phyloP scores from a whole-genome alignment of 805 yeast species.

The Tetrapisispora taiwanensis region DNA sequence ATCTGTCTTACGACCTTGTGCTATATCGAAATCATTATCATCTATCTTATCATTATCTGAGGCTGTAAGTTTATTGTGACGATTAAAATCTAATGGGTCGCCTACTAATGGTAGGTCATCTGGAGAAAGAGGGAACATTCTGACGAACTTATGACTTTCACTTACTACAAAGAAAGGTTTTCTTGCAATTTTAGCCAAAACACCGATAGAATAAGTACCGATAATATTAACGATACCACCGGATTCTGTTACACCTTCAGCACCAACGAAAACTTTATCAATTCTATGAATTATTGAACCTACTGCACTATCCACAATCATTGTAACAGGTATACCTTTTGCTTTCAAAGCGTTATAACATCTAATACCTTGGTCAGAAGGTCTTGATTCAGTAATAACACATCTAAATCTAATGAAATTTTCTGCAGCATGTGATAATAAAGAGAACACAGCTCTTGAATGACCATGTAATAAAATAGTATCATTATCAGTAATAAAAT shows the following conservation, averaged over 20 bases:
- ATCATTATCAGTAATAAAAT: conserved; percentile 90
- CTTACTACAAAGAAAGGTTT: conserved; percentile 92
- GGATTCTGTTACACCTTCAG: conserved; percentile 97
- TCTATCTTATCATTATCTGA: not conserved
- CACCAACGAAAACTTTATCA: conserved; percentile 91
- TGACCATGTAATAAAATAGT: conserved; percentile 80
- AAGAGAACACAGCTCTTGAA: conserved; percentile 78
- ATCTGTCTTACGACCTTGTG: conserved; percentile 54
- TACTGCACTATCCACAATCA: conserved; percentile 87
- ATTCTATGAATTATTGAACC: conserved; percentile 86
- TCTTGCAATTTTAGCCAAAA: conserved; percentile 78
- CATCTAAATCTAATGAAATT: conserved; percentile 77
- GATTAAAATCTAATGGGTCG: conserved; percentile 38
- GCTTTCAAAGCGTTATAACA: conserved; percentile 61
- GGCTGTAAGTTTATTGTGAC: conserved; percentile 2
- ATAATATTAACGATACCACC: conserved; percentile 96
- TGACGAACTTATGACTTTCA: conserved; percentile 90
- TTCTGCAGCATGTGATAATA: conserved; percentile 68
- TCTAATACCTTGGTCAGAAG: conserved; percentile 61
- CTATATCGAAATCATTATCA: conserved; percentile 2
- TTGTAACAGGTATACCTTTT: conserved; percentile 73
- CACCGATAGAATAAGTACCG: conserved; percentile 92
- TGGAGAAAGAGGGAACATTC: conserved; percentile 90
- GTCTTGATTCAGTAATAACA: conserved; percentile 87
- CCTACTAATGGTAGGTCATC: conserved; percentile 69